Evolutionary conservation across 306 rosid genomes (phyloP).

Genomic region (Senna tora): DNA sequence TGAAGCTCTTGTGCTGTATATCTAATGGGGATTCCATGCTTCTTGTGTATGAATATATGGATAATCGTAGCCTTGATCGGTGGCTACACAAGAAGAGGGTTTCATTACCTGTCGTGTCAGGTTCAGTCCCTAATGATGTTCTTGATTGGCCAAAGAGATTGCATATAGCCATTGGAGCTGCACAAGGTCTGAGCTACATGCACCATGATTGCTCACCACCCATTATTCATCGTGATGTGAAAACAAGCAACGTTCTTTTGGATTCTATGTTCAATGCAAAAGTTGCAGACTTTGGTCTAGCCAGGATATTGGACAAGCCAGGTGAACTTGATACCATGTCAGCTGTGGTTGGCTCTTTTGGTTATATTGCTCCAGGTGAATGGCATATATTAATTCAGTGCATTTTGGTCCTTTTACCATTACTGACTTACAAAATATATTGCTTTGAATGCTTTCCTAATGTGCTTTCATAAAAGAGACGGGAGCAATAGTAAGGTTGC

Average conservation of each 20-base stretch:
- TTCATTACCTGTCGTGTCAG: constrained; percentile 33
- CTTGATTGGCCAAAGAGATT: constrained; percentile 77
- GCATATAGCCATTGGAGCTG: constrained; percentile 69
- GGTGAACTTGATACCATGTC: constrained; percentile 84
- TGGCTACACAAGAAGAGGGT: constrained; percentile 60
- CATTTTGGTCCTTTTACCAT: background rate
- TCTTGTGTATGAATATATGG: constrained; percentile 74
- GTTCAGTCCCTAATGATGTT: constrained; percentile 33
- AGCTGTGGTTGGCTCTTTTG: constrained; percentile 78
- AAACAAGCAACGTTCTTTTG: constrained; percentile 77
- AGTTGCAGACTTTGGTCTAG: constrained; percentile 89
- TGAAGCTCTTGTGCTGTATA: constrained; percentile 70
- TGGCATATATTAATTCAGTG: background rate
- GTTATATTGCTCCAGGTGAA: constrained; percentile 96
- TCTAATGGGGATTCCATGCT: constrained; percentile 63
- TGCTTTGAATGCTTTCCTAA: too few relatives aligned
- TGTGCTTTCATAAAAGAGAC: too few relatives aligned
- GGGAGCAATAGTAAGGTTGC: too few relatives aligned
- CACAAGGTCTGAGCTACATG: constrained; percentile 86
- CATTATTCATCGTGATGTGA: constrained; percentile 76
- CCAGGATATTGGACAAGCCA: constrained; percentile 64
- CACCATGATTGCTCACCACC: constrained; percentile 76
- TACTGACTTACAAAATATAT: too few relatives aligned
- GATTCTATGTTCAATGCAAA: constrained; percentile 75
- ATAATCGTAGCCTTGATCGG: constrained; percentile 70